These are phyloP conservation scores for Neonectria neomacrospora DNA, from an alignment of 2,329 filamentous ascomycete species.

Conservation along the genomic window DNA sequence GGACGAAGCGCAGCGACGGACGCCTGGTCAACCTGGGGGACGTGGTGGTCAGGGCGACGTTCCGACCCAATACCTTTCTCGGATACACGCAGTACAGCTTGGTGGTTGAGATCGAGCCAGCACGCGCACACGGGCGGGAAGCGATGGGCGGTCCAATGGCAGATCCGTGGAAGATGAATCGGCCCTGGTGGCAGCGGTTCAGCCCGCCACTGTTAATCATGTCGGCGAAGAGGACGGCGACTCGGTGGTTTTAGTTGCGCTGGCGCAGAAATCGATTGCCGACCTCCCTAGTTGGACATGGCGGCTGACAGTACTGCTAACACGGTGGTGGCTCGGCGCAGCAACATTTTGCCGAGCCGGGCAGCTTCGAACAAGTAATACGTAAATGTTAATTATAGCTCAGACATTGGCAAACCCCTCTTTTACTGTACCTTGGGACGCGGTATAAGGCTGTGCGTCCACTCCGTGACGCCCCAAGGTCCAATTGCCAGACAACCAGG, in stretches of 20 bases:
- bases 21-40: constrained; percentile 23
- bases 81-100: constrained; percentile 25
- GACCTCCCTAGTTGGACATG: background rate
- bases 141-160: background rate
- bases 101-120: constrained; percentile 26
- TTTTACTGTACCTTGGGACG: no score
- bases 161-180: constrained; percentile 17
- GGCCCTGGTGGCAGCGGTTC: constrained; percentile 24
- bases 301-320: constrained; percentile 10
- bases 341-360: background rate
- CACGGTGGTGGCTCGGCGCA: constrained; percentile 15
- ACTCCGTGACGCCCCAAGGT: background rate
- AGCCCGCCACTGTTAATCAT: constrained; percentile 26
- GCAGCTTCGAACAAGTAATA: constrained; percentile 10
- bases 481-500: background rate
- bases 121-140: constrained; percentile 10
- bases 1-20: constrained; percentile 23
- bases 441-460: no score
- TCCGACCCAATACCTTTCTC: constrained; percentile 24
- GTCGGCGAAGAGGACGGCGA: constrained; percentile 24
- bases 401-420: background rate
- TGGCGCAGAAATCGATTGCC: background rate
- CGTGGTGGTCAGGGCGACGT: constrained; percentile 23
- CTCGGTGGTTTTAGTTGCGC: constrained; percentile 14
- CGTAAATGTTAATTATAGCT: constrained; percentile 25